These are phyloP conservation scores for Panus rudis DNA, from an alignment of 768 basidiomycete genomes.

Conservation along the genomic window DNA sequence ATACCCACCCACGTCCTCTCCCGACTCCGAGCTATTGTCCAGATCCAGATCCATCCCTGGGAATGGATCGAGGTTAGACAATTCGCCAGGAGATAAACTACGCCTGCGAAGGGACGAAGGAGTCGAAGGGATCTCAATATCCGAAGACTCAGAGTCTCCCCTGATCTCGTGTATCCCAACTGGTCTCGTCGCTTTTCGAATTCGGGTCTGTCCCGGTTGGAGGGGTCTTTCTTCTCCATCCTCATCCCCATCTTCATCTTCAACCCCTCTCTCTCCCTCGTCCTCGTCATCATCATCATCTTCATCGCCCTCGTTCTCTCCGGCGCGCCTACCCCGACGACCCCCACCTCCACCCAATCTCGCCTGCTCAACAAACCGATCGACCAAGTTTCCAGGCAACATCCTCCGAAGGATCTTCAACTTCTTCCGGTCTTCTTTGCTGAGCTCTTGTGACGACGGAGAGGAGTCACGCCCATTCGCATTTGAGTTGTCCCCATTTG, in stretches of 20 bases:
- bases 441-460: no score
- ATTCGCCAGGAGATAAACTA: no score
- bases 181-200: conserved; percentile 25
- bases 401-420: conserved; percentile 38
- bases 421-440: conserved; percentile 26
- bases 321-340: neutral
- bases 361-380: conserved; percentile 23
- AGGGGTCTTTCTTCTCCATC: conserved; percentile 34
- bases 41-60: no score
- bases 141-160: conserved; percentile 61
- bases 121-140: conserved; percentile 26
- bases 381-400: conserved; percentile 50
- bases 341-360: neutral
- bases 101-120: no score
- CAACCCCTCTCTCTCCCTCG: conserved; percentile 1
- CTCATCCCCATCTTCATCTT: conserved; percentile 8
- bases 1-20: no score
- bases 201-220: conserved; percentile 46
- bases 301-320: conserved; percentile 1
- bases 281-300: neutral
- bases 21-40: no score
- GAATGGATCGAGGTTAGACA: no score
- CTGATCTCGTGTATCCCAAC: conserved; percentile 37
- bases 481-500: no score
- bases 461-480: no score